Base-by-base conservation (phyloP, 352 stramenopile genomes). In the Phytophthora uliginosa region DNA sequence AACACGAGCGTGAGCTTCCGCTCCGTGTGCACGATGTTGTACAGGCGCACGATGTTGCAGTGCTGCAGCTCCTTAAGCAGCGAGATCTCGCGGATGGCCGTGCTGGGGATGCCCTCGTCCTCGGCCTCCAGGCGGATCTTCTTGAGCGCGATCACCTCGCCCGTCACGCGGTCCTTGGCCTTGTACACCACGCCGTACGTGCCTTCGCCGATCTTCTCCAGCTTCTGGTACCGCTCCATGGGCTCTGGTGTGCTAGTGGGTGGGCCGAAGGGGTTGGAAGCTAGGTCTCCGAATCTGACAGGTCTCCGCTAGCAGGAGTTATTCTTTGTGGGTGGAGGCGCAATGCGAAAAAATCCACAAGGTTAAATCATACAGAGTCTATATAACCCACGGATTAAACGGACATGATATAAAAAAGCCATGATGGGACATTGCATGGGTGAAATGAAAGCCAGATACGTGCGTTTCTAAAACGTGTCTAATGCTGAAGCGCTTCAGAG, bases 101-200 rank as follows among this genome's bases (percentile, higher is more conserved):
- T 99, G 67, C 98, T 97, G 36, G 98, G 98, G 72, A 99, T 99
- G 60, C 98, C 98, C 62, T 99, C 96, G 76, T 99, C 98, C 61
- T 98, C 93, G 48, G 98, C 98, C 80, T 99, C 98, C 42, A 99
- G 89, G 18, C 98, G 87, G 70, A 99, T 99, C 86, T 99, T 99
- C 88, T 99, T 99, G 53, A 99, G 85, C 34, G 98, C 98, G 68
- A 99, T 97, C 55, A 99, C 99, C 88, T 99, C 97, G 60, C 98
- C 97, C 57, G 89, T 98, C 57, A 94, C 83, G 66, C 89, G 93
- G 80, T 99, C 96, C 74, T 99, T 99, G 55, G 97, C 97, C 80
- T 99, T 99, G 93, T 99, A 99, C 28, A 99, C 98, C 20, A 99
- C 91, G 34, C 98, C 98, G 76, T 99, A 99, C 20, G 98, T 99